phyloP scores from a whole-genome alignment of 148 eudicot species.

The Spergularia marina region DNA sequence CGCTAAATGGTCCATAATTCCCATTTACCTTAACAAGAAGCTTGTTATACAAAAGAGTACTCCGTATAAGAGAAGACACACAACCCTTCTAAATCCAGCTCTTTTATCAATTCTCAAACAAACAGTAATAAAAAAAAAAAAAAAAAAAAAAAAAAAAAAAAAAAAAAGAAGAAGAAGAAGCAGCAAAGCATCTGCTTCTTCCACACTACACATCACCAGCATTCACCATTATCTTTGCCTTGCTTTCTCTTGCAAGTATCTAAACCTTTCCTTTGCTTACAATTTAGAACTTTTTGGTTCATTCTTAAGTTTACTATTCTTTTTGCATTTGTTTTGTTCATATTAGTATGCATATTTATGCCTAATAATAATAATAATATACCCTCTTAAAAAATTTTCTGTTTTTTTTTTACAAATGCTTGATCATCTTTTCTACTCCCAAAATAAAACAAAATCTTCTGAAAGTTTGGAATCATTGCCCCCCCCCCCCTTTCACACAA shows the following conservation, averaged over 20 bases:
- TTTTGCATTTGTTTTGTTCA: conserved; percentile 17
- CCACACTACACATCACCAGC: conserved; percentile 30
- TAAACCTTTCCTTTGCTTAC: conserved; percentile 76
- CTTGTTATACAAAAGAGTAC: too few relatives aligned
- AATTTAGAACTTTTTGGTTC: conserved; percentile 45
- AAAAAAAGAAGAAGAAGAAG: too few relatives aligned
- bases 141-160: too few relatives aligned
- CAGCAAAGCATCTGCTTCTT: conserved; percentile 63
- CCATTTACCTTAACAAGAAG: too few relatives aligned
- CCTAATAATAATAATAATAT: neutral
- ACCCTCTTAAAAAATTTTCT: neutral
- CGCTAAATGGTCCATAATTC: too few relatives aligned
- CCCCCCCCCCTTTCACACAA: conserved; percentile 32
- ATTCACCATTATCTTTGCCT: conserved; percentile 24
- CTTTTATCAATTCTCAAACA: too few relatives aligned
- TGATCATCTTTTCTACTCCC: conserved; percentile 19
- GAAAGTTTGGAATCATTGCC: conserved; percentile 47
- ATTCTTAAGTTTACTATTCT: conserved; percentile 10
- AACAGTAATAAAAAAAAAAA: neutral
- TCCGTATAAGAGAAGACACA: too few relatives aligned
- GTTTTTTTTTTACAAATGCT: conserved; percentile 14
- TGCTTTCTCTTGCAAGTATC: conserved; percentile 70
- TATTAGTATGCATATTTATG: conserved; percentile 2
- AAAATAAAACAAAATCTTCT: conserved; percentile 20
- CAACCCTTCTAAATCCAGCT: neutral